phyloP scores from a whole-genome alignment of 768 basidiomycete genomes.

The Myochromella boudieri region DNA sequence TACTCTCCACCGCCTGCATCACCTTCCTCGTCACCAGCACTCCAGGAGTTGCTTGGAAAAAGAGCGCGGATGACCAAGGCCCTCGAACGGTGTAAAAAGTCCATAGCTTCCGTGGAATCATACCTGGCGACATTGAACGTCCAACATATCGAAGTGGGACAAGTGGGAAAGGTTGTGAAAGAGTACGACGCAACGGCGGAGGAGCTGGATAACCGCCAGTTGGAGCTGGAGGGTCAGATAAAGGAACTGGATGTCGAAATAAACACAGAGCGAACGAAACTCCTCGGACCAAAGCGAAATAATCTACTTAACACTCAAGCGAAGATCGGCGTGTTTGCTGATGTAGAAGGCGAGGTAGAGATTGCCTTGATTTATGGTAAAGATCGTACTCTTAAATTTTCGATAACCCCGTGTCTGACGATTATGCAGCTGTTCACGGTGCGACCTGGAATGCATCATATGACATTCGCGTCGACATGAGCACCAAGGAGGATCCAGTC shows the following conservation, averaged over 20 bases:
- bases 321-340: conserved; percentile 35
- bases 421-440: conserved; percentile 2
- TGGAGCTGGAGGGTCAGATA: conserved; percentile 29
- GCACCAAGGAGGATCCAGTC: conserved; percentile 30
- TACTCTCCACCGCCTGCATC: conserved; percentile 13
- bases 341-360: conserved; percentile 34
- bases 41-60: conserved; percentile 24
- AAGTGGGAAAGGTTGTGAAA: conserved; percentile 28
- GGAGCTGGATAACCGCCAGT: conserved; percentile 30
- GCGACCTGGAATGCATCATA: conserved; percentile 34
- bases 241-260: conserved; percentile 23
- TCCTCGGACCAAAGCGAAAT: conserved; percentile 17
- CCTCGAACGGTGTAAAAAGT: conserved; percentile 27
- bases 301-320: conserved; percentile 28
- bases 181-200: conserved; percentile 32
- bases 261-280: conserved; percentile 19
- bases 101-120: conserved; percentile 27
- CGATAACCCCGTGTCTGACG: neutral
- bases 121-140: conserved; percentile 36
- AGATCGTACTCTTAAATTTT: conserved; percentile 3
- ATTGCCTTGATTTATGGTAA: conserved; percentile 40
- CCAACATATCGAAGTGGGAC: conserved; percentile 27
- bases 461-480: conserved; percentile 38
- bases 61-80: conserved; percentile 28
- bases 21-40: conserved; percentile 24